These are phyloP conservation scores for Solanum aculeatissimum DNA, from an alignment of 305 asterid genomes.

Conservation along the genomic window DNA sequence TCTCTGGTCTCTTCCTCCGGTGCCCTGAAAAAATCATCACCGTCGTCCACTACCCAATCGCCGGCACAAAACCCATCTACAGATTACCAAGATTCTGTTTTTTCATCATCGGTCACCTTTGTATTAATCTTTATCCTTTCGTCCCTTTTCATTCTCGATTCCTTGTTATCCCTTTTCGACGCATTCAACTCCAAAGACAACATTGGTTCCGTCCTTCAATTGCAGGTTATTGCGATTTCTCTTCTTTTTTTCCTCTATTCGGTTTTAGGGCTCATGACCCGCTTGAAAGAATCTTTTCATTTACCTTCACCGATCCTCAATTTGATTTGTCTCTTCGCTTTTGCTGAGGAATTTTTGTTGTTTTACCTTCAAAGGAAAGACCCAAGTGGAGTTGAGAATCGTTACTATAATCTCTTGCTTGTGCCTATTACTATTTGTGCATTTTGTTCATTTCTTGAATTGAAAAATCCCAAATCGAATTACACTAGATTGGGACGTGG, in stretches of 20 bases:
- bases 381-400: constrained; percentile 82
- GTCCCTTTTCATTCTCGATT: constrained; percentile 39
- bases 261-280: constrained; percentile 40
- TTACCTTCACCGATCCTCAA: constrained; percentile 41
- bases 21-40: constrained; percentile 7
- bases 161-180: constrained; percentile 54
- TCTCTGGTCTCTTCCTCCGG: constrained; percentile 32
- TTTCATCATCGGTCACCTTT: constrained; percentile 38
- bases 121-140: constrained; percentile 42
- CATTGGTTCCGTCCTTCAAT: constrained; percentile 57
- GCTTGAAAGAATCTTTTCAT: constrained; percentile 15
- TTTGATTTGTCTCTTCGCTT: constrained; percentile 58
- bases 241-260: constrained; percentile 54
- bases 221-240: constrained; percentile 53
- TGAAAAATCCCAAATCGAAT: constrained; percentile 40
- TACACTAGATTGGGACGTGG: constrained; percentile 63
- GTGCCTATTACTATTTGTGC: constrained; percentile 65
- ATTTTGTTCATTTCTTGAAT: constrained; percentile 60
- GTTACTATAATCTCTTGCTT: constrained; percentile 60
- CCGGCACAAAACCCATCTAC: constrained; percentile 5
- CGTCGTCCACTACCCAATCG: constrained; percentile 11
- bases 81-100: constrained; percentile 8
- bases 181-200: constrained; percentile 46
- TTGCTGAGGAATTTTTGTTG: constrained; percentile 63
- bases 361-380: constrained; percentile 72